Evolutionary conservation across 164 flowering plant species (phyloP), one percentile per base, ranked within the genome.

Genomic region (Dillenia suffruticosa): DNA sequence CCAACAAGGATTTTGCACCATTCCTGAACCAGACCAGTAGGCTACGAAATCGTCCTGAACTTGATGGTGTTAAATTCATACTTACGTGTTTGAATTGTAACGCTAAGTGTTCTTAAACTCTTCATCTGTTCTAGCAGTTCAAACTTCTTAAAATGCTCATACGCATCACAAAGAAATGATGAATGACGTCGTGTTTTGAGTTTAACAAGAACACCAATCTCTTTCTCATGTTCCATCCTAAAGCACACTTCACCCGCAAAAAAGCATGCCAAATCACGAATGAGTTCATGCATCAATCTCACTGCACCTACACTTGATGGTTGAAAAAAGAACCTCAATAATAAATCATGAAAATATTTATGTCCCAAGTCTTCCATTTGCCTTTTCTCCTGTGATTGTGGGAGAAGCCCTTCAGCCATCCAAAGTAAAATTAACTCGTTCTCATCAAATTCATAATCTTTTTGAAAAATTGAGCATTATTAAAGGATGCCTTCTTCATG

Each of bases 331-430:
- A 22, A 51, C n/a, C 17, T 12, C n/a, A 3, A 14, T 8, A 51
- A 5, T 22, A 51, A 51, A 15, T 14, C 17, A 15, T 51, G n/a
- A 19, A 51, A 51, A n/a, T 51, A 51, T 9, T 51, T 22, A n/a
- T 5, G 4, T 12, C 54, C 54, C 15, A 51, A 15, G 9, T 51
- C 54, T 10, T 51, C 54, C 54, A 51, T 51, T 9, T 11, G n/a
- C 9, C 9, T 6, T 8, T 19, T 12, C 17, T 22, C 54, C 1
- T 2, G 7, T 9, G 54, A 12, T 3, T 15, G 2, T 12, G n/a
- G 54, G 13, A 51, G 54, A n/a, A 51, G 17, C 7, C 54, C 54
- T 14, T 51, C 54, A 15, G 54, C 54, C 16, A 51, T n/a, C 54
- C 54, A 51, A 51, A 50, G 12, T 13, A 2, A 17, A 8, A 50